Evolutionary conservation across 306 rosid species (phyloP).

Genomic region (Cicer cuneatum): DNA sequence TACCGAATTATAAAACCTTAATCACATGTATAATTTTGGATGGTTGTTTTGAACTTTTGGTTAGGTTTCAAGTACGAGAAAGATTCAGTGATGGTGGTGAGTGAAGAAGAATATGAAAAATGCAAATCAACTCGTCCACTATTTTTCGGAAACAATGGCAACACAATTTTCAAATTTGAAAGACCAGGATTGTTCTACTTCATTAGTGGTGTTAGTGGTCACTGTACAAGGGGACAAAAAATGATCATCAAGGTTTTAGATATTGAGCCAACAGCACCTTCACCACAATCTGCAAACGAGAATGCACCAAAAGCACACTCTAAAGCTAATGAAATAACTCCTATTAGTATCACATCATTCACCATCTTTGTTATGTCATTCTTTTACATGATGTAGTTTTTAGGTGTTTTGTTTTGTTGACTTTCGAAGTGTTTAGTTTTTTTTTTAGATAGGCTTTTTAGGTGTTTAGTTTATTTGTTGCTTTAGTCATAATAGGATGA

Average conservation of each 20-base stretch:
- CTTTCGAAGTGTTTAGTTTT: neutral
- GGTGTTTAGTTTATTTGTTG: slow-evolving; percentile 5
- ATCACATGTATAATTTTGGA: neutral
- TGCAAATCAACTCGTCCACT: slow-evolving; percentile 66
- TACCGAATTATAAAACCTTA: neutral
- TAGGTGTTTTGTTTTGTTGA: slow-evolving; percentile 9
- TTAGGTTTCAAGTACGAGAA: slow-evolving; percentile 68
- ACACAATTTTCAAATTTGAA: slow-evolving; percentile 53
- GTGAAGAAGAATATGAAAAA: slow-evolving; percentile 66
- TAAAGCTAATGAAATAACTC: slow-evolving; percentile 40
- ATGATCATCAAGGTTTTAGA: slow-evolving; percentile 76
- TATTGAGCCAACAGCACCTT: slow-evolving; percentile 34
- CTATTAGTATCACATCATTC: slow-evolving; percentile 30
- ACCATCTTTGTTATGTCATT: slow-evolving; percentile 37
- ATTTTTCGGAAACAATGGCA: slow-evolving; percentile 71
- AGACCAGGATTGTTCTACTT: slow-evolving; percentile 76
- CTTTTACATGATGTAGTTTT: neutral
- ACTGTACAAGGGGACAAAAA: slow-evolving; percentile 73
- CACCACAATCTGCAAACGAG: slow-evolving; percentile 49
- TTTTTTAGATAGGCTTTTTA: neutral
- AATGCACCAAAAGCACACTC: slow-evolving; percentile 20
- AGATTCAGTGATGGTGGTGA: slow-evolving; percentile 83
- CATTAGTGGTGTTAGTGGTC: slow-evolving; percentile 84
- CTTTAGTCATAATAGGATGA: neutral
- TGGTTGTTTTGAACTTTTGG: neutral